phyloP scores from a whole-genome alignment of 352 stramenopile genomes.

The Blastocystis sp. region DNA sequence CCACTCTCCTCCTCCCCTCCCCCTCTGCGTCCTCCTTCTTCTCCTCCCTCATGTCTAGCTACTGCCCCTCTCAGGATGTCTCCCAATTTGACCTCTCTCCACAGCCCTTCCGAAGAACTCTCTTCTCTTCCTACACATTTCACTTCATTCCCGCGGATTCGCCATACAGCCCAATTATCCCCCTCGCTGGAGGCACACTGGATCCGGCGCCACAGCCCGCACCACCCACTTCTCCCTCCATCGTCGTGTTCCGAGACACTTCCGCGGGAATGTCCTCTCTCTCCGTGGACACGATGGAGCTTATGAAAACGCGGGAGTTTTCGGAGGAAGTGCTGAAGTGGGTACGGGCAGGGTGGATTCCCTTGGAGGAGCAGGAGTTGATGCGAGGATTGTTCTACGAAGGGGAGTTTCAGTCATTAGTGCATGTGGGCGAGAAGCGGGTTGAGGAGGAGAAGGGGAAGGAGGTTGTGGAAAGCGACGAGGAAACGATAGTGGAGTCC shows the following conservation, averaged over 20 bases:
- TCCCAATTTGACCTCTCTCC: not conserved
- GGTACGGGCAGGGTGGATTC: slow-evolving; percentile 22
- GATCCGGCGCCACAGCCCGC: not conserved
- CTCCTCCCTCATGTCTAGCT: not conserved
- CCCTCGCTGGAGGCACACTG: not conserved
- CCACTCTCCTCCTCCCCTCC: not conserved
- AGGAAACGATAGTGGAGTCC: not conserved
- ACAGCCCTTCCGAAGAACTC: not conserved
- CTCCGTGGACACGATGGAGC: not conserved
- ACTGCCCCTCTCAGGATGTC: not conserved
- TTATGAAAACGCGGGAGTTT: slow-evolving; percentile 5
- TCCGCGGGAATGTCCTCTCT: no score
- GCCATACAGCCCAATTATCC: slow-evolving; percentile 27
- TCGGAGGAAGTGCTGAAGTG: not conserved
- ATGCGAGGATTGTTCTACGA: slow-evolving; percentile 10
- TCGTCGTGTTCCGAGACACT: slow-evolving; percentile 9
- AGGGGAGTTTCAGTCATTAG: not conserved
- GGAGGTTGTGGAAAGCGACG: not conserved
- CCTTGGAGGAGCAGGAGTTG: slow-evolving; percentile 48
- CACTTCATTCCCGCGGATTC: not conserved
- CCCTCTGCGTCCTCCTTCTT: not conserved
- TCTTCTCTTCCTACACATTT: slow-evolving; percentile 25
- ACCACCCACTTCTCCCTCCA: not conserved
- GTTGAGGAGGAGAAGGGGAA: not conserved
- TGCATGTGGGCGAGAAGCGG: not conserved